phyloP scores from a whole-genome alignment of 306 rosid genomes.

The Prunus fruticosa region DNA sequence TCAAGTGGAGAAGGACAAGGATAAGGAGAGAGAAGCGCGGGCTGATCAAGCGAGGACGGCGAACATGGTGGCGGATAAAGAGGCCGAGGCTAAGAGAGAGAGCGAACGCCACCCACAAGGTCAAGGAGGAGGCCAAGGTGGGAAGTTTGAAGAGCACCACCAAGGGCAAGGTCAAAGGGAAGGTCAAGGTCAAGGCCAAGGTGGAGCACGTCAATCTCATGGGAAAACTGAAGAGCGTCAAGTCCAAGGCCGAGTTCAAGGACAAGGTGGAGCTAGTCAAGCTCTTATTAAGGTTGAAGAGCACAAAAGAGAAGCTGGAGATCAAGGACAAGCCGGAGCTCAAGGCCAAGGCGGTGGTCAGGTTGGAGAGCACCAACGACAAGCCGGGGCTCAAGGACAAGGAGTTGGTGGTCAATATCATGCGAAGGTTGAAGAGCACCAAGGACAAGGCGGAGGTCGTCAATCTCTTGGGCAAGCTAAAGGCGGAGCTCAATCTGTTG shows the following conservation, averaged over 20 bases:
- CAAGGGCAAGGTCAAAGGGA: background rate
- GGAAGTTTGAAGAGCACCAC: background rate
- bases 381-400: background rate
- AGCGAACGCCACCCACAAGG: background rate
- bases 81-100: slow-evolving; percentile 10
- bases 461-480: background rate
- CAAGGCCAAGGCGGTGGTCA: background rate
- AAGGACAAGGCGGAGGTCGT: background rate
- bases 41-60: slow-evolving; percentile 25
- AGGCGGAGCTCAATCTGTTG: background rate
- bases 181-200: background rate
- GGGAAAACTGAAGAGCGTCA: background rate
- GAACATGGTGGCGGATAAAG: slow-evolving; percentile 19
- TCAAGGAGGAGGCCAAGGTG: background rate
- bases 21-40: slow-evolving; percentile 13
- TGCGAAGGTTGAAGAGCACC: background rate
- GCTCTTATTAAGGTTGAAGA: background rate
- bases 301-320: background rate
- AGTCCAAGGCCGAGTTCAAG: background rate
- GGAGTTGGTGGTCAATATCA: background rate
- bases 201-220: background rate
- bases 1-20: slow-evolving; percentile 18
- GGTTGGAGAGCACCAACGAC: background rate
- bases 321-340: background rate
- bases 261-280: background rate